phyloP scores from a whole-genome alignment of 1,139 yeast species.

The Pichia sp. region DNA sequence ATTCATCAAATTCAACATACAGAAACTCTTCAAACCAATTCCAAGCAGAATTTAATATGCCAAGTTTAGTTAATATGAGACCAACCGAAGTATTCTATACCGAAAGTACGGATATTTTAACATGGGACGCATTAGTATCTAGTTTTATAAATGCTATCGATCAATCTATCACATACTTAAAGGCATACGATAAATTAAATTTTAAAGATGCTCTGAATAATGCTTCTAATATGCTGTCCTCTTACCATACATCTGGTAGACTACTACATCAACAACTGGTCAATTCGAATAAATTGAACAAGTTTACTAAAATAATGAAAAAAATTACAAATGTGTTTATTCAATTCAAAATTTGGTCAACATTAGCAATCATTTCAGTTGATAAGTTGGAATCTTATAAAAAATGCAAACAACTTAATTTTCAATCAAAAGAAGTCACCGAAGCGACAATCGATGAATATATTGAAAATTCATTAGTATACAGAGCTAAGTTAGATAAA shows the following conservation, averaged over 20 bases:
- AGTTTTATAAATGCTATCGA: slow-evolving; percentile 42
- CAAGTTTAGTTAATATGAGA: slow-evolving; percentile 3
- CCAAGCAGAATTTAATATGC: slow-evolving; percentile 5
- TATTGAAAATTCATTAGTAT: slow-evolving; percentile 35
- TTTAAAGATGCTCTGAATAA: slow-evolving; percentile 48
- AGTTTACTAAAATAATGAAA: slow-evolving; percentile 43
- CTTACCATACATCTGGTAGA: slow-evolving; percentile 46
- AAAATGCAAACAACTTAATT: slow-evolving; percentile 35
- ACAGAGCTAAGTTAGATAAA: slow-evolving; percentile 32
- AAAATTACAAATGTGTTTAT: slow-evolving; percentile 48
- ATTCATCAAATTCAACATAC: background rate
- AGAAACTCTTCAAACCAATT: background rate
- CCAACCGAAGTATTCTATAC: slow-evolving; percentile 34
- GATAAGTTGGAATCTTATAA: slow-evolving; percentile 3
- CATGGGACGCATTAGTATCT: slow-evolving; percentile 50
- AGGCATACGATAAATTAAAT: slow-evolving; percentile 41
- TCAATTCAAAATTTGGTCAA: slow-evolving; percentile 47
- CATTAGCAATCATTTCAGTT: slow-evolving; percentile 4
- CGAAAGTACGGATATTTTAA: slow-evolving; percentile 49
- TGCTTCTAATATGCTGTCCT: slow-evolving; percentile 42
- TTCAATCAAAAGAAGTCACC: slow-evolving; percentile 27
- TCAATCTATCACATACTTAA: slow-evolving; percentile 42
- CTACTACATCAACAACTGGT: slow-evolving; percentile 45
- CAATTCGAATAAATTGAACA: slow-evolving; percentile 38
- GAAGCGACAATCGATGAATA: slow-evolving; percentile 20